These are phyloP conservation scores for Neonectria sp. DNA, from an alignment of 2,329 filamentous ascomycete genomes.

Conservation along the genomic window DNA sequence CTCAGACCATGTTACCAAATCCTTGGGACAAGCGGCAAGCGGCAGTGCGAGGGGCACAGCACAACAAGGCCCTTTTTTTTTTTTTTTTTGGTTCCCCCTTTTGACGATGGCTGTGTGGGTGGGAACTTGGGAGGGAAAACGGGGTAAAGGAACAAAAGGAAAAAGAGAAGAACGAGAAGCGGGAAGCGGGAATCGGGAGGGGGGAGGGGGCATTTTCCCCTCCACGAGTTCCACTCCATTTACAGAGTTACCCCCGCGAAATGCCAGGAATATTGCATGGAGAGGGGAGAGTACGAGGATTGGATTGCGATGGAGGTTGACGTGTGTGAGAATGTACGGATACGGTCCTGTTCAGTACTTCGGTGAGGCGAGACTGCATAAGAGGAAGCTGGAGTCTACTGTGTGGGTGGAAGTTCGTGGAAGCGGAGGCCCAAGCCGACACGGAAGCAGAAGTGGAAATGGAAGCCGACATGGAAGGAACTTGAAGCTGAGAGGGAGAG, in stretches of 20 bases:
- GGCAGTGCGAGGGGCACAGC: conserved; percentile 1
- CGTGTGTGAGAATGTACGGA: background rate
- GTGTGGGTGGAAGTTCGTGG: background rate
- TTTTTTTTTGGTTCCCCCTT: background rate
- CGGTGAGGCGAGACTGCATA: background rate
- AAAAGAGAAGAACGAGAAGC: too few species aligned
- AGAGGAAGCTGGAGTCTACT: background rate
- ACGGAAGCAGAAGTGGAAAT: background rate
- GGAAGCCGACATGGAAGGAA: background rate
- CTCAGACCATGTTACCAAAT: conserved; percentile 33
- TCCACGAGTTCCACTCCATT: background rate
- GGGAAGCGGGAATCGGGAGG: background rate
- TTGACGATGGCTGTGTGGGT: background rate
- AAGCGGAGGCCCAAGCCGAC: background rate
- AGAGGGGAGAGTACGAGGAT: background rate
- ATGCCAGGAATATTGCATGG: background rate
- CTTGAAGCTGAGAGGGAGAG: background rate
- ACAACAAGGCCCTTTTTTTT: background rate
- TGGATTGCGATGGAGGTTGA: background rate
- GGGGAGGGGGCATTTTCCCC: background rate
- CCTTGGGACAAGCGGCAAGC: conserved; percentile 31
- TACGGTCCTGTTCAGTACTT: too few species aligned
- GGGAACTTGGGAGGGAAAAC: background rate
- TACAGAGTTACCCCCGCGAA: conserved; percentile 4
- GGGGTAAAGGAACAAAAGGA: background rate